Evolutionary conservation across 306 rosid species (phyloP), one percentile per base, ranked within the genome.

Genomic region (Cicer pinnatifidum): DNA sequence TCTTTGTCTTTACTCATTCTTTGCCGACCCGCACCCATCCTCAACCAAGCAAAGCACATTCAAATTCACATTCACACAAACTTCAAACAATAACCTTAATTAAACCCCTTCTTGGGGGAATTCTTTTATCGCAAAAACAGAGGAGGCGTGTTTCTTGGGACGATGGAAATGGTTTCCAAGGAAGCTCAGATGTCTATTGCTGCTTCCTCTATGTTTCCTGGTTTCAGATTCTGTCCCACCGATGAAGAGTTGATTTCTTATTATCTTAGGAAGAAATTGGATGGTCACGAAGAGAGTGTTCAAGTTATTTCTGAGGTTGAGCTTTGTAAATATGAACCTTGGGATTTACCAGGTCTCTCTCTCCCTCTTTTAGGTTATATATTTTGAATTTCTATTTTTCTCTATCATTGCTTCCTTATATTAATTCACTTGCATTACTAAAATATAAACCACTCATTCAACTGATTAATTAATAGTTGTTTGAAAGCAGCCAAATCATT

Each of bases 181-280:
- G 96, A 84, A 50, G 88, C 89, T 0, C 87, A 89, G 78, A 77
- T 91, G 67, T 88, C 99, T 0, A 67, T 94, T 11, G 89, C 88
- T 2, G 88, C 96, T 16, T 82, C 91, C 0, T 83, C 88, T 1
- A 88, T 86, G 95, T 94, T 94, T 85, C 99, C 99, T 15, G 99
- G 98, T 41, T 94, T 94, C 28, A 83, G 99, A 67, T 94, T 94
- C 73, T 89, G 91, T 35, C 99, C 99, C 5, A 94, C 96, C 11
- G 99, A 94, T 48, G 99, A 88, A 67, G 99, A 94, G 28, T 69
- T 94, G 77, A 89, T 94, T 33, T 88, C 96, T 4, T 87, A 73
- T 75, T 91, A 94, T 84, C 95, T 94, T 3, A 75, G 80, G 73
- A 91, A 91, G 71, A 94, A 94, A 82, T 5, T 91, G 13, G 84